phyloP scores from a whole-genome alignment of 2,329 filamentous ascomycete genomes.

The Trichophyton schoenleinii region DNA sequence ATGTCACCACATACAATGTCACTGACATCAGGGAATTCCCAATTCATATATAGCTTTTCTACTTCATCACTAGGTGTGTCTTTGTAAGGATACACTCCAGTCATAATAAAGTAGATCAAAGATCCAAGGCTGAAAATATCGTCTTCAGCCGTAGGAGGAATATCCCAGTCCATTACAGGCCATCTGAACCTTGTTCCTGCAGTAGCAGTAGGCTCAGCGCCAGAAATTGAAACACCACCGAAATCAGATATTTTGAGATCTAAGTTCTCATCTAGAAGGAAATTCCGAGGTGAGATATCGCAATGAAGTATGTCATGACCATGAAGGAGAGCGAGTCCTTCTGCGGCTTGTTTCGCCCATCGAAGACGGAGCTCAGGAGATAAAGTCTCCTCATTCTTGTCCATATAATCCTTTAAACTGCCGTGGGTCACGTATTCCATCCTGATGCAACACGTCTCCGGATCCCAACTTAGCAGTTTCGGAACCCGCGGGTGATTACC shows the following conservation, averaged over 20 bases:
- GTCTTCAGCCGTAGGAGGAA: neutral
- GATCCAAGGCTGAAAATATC: neutral
- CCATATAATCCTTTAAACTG: neutral
- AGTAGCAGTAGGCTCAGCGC: neutral
- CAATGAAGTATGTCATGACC: neutral
- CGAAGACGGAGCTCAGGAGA: neutral
- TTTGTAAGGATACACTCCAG: neutral
- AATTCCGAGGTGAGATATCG: neutral
- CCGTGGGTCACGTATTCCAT: neutral
- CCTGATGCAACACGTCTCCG: neutral
- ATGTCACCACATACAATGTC: neutral
- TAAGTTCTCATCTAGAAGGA: neutral
- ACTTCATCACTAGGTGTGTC: neutral
- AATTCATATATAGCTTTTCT: neutral
- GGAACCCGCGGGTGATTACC: neutral
- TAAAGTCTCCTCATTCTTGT: neutral
- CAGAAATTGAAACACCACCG: neutral
- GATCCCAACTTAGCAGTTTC: neutral
- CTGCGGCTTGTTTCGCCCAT: neutral
- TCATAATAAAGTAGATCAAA: neutral
- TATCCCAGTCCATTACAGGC: neutral
- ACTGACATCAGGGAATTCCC: neutral
- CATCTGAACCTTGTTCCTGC: neutral
- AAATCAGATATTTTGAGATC: neutral
- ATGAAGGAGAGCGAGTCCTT: neutral